phyloP scores from a whole-genome alignment of 257 asterid genomes.

The Leonotis leonurus region DNA sequence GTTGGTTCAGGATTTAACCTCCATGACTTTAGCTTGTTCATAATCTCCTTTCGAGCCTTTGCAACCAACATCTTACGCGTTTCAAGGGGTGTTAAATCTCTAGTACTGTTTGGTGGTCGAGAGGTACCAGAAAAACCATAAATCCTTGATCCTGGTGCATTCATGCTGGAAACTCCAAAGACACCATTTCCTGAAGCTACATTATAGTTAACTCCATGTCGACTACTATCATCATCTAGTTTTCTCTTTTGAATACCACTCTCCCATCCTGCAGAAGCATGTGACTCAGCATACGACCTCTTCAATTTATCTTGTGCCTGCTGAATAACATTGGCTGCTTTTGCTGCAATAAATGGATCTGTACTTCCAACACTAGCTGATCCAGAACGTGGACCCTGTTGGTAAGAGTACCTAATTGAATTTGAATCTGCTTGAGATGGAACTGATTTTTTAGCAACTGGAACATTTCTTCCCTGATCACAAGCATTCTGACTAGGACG shows the following conservation, averaged over 20 bases:
- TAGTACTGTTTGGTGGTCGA: conserved; percentile 22
- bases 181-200: conserved; percentile 17
- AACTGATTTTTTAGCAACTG: conserved; percentile 30
- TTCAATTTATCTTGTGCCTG: conserved; percentile 52
- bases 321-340: conserved; percentile 48
- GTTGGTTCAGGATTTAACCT: conserved; percentile 15
- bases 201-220: conserved; percentile 23
- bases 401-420: conserved; percentile 6
- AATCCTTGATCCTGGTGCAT: conserved; percentile 20
- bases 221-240: conserved; percentile 29
- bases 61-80: conserved; percentile 32
- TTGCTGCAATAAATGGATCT: conserved; percentile 45
- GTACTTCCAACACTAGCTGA: conserved; percentile 23
- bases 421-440: conserved; percentile 20
- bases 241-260: conserved; percentile 33
- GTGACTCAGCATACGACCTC: conserved; percentile 42
- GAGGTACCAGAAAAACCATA: conserved; percentile 22
- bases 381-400: conserved; percentile 27
- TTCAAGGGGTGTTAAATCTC: conserved; percentile 44
- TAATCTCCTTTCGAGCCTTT: conserved; percentile 43
- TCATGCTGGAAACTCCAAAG: no score
- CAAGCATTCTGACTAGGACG: conserved; percentile 13
- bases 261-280: conserved; percentile 25
- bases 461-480: conserved; percentile 24
- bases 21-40: conserved; percentile 32